Conservation (phyloP, 164 flowering plant species). For the Sedum album region DNA sequence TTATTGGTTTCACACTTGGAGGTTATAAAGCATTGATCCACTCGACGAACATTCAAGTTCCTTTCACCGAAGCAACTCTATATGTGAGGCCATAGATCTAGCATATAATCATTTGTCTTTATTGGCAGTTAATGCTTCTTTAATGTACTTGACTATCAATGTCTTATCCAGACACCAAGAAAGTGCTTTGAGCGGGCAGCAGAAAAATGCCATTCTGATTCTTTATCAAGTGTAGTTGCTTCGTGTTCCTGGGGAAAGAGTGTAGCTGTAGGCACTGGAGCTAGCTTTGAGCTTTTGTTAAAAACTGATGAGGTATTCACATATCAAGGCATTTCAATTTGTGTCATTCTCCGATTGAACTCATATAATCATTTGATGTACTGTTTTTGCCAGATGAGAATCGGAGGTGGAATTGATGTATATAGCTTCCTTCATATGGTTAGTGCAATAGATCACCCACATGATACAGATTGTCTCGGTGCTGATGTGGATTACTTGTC, state of each 20-base stretch:
- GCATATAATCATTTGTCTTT: neutral
- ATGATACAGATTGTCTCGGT: slow-evolving; percentile 46
- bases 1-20: slow-evolving; percentile 74
- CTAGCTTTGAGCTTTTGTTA: slow-evolving; percentile 72
- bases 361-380: neutral
- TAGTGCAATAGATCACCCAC: slow-evolving; percentile 21
- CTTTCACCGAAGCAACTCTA: slow-evolving; percentile 87
- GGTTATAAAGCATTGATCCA: slow-evolving; percentile 75
- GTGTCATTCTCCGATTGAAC: neutral
- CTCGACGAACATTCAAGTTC: slow-evolving; percentile 65
- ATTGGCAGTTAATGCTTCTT: neutral
- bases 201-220: slow-evolving; percentile 68
- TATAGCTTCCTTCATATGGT: slow-evolving; percentile 71
- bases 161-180: slow-evolving; percentile 52
- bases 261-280: slow-evolving; percentile 84
- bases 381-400: slow-evolving; percentile 26
- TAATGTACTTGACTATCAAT: neutral
- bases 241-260: slow-evolving; percentile 96
- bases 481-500: slow-evolving; percentile 53
- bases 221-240: slow-evolving; percentile 71
- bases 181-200: slow-evolving; percentile 92
- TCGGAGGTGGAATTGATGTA: slow-evolving; percentile 40
- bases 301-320: slow-evolving; percentile 52
- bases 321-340: neutral
- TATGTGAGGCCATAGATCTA: slow-evolving; percentile 42